A percentile compares a stretch with the other conserved stretches of the same genome.
Conservation (phyloP, 345 rosid genomes). For the Salix caprea region DNA sequence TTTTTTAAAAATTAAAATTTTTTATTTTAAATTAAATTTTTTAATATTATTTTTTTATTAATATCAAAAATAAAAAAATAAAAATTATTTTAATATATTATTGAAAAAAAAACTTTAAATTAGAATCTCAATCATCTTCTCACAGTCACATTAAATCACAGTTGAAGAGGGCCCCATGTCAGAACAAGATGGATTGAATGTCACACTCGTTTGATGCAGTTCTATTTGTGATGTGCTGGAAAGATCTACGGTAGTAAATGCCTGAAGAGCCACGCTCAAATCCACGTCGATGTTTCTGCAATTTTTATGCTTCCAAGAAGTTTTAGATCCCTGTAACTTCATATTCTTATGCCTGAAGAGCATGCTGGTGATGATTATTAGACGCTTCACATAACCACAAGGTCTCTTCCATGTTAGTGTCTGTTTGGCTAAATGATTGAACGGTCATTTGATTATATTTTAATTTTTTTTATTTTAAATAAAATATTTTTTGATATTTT, state of each 20-base stretch:
- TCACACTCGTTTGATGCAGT: constrained; percentile 18
- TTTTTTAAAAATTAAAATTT: too few relatives aligned
- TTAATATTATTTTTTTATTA: too few relatives aligned
- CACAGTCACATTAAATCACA: not conserved
- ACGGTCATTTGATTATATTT: too few relatives aligned
- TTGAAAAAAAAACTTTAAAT: too few relatives aligned
- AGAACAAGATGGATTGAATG: constrained; percentile 10
- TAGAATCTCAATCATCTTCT: too few relatives aligned
- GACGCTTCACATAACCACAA: not conserved
- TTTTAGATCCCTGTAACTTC: constrained; percentile 11
- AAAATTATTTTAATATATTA: too few relatives aligned
- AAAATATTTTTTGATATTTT: too few relatives aligned
- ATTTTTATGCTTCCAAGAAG: constrained; percentile 24
- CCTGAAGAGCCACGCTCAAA: constrained; percentile 17
- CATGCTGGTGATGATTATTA: constrained; percentile 15
- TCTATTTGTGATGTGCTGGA: constrained; percentile 10
- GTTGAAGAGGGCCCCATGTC: constrained; percentile 28
- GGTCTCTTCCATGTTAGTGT: constrained; percentile 16
- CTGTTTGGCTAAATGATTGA: too few relatives aligned
- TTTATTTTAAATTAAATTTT: too few relatives aligned
- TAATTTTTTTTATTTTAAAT: too few relatives aligned
- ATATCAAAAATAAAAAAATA: too few relatives aligned
- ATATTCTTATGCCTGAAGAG: constrained; percentile 11
- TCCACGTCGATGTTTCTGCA: constrained; percentile 12
- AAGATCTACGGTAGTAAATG: constrained; percentile 14